Conservation (phyloP, 352 stramenopile genomes). For the Phytophthora capsici region DNA sequence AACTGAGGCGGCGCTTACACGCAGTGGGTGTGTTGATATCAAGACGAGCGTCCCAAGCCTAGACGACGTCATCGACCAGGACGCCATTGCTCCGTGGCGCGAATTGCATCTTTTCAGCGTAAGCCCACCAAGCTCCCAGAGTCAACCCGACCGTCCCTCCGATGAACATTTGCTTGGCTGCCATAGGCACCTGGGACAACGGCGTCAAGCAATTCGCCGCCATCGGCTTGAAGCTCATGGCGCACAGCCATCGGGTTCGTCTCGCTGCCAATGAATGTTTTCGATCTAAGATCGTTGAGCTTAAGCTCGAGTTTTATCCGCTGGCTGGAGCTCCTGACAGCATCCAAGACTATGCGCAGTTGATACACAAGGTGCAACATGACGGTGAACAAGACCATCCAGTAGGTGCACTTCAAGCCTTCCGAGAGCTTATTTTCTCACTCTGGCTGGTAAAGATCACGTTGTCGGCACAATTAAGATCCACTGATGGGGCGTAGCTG, state of each 20-base stretch:
- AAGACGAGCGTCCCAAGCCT: background rate
- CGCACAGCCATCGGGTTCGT: slow-evolving; percentile 73
- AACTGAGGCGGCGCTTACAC: background rate
- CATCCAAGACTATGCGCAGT: slow-evolving; percentile 17
- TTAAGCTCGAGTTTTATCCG: slow-evolving; percentile 50
- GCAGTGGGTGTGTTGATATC: slow-evolving; percentile 6
- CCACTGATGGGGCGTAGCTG: slow-evolving; percentile 3
- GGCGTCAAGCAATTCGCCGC: slow-evolving; percentile 55
- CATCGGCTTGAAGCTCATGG: slow-evolving; percentile 57
- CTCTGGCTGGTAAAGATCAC: slow-evolving; percentile 22
- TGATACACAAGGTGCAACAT: slow-evolving; percentile 24
- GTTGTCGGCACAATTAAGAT: slow-evolving; percentile 15
- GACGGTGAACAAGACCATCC: slow-evolving; percentile 19
- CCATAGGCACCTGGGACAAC: slow-evolving; percentile 43
- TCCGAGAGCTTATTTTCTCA: slow-evolving; percentile 33
- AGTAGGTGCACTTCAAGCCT: slow-evolving; percentile 13
- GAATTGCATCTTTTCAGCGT: slow-evolving; percentile 8
- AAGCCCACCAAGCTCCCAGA: slow-evolving; percentile 3
- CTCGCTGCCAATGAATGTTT: slow-evolving; percentile 76
- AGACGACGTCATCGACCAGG: slow-evolving; percentile 6
- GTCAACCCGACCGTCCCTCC: slow-evolving; percentile 18
- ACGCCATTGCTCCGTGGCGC: slow-evolving; percentile 11
- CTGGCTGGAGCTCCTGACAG: slow-evolving; percentile 22
- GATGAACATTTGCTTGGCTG: slow-evolving; percentile 43
- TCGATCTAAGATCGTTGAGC: slow-evolving; percentile 46